phyloP scores from a whole-genome alignment of 345 rosid species.

The Excoecaria cochinchinensis region DNA sequence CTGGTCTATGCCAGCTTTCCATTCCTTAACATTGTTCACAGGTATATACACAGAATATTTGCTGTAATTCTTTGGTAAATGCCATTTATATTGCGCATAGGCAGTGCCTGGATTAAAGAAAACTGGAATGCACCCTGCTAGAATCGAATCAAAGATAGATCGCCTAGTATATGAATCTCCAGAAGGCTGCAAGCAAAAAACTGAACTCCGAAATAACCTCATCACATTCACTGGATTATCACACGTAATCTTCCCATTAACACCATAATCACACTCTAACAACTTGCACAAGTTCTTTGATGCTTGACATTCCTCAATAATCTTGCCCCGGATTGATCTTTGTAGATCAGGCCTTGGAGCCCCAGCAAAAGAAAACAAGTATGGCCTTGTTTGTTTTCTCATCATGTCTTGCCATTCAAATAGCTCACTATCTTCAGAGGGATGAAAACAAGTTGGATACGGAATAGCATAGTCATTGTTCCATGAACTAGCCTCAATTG shows the following conservation, averaged over 20 bases:
- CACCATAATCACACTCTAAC: constrained; percentile 22
- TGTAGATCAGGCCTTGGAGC: constrained; percentile 29
- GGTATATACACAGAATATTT: constrained; percentile 27
- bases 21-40: constrained; percentile 17
- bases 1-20: constrained; percentile 25
- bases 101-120: constrained; percentile 30
- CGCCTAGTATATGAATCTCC: constrained; percentile 33
- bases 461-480: constrained; percentile 36
- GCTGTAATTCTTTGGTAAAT: constrained; percentile 23
- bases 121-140: constrained; percentile 33
- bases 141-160: constrained; percentile 25
- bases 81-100: constrained; percentile 29
- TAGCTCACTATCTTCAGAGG: constrained; percentile 17
- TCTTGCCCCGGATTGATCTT: constrained; percentile 22
- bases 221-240: constrained; percentile 28
- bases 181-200: constrained; percentile 28
- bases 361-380: constrained; percentile 31
- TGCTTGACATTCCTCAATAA: constrained; percentile 26
- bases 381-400: constrained; percentile 22
- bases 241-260: constrained; percentile 23
- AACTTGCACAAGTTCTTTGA: constrained; percentile 24
- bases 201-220: constrained; percentile 26
- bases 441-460: constrained; percentile 34
- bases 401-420: constrained; percentile 25
- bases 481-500: constrained; percentile 33